These are phyloP conservation scores for Chloris gayana DNA, from an alignment of 176 grass and related monocot genomes.

Conservation along the genomic window DNA sequence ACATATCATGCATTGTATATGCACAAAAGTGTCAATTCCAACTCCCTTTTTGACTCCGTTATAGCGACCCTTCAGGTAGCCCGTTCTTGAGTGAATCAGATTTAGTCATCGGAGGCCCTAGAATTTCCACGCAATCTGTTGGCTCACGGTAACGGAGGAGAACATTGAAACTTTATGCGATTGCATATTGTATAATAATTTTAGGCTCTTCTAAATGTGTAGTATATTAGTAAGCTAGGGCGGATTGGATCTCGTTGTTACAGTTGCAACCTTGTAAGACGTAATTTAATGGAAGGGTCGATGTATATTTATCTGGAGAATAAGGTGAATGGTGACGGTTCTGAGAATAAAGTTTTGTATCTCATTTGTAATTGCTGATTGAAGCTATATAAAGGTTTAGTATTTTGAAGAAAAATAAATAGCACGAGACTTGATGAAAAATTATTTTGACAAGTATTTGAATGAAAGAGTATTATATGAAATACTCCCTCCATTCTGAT, in stretches of 20 bases:
- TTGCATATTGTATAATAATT: slow-evolving; percentile 8
- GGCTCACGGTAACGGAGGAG: slow-evolving; percentile 39
- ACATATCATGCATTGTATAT: slow-evolving; percentile 26
- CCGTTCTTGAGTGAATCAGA: slow-evolving; percentile 42
- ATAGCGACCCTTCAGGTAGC: slow-evolving; percentile 44
- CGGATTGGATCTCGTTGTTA: slow-evolving; percentile 11
- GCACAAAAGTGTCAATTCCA: slow-evolving; percentile 20
- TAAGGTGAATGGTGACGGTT: slow-evolving; percentile 10
- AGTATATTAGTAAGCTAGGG: slow-evolving; percentile 29
- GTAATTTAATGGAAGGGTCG: slow-evolving; percentile 6
- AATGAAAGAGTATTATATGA: neutral
- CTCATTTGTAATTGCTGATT: slow-evolving; percentile 3
- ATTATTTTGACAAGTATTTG: neutral
- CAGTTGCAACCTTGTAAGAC: neutral
- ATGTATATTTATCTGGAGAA: neutral
- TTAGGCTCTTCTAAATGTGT: too few species aligned
- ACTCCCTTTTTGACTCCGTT: slow-evolving; percentile 40
- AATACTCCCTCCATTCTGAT: too few species aligned
- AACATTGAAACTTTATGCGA: slow-evolving; percentile 50
- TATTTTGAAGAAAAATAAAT: neutral
- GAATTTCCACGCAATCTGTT: slow-evolving; percentile 48
- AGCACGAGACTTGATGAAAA: neutral
- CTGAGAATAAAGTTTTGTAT: slow-evolving; percentile 7
- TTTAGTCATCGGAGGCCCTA: slow-evolving; percentile 31
- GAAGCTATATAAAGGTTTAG: neutral